These are phyloP conservation scores for Penicillium glabrum DNA, from an alignment of 2,329 filamentous ascomycete genomes.

Conservation along the genomic window DNA sequence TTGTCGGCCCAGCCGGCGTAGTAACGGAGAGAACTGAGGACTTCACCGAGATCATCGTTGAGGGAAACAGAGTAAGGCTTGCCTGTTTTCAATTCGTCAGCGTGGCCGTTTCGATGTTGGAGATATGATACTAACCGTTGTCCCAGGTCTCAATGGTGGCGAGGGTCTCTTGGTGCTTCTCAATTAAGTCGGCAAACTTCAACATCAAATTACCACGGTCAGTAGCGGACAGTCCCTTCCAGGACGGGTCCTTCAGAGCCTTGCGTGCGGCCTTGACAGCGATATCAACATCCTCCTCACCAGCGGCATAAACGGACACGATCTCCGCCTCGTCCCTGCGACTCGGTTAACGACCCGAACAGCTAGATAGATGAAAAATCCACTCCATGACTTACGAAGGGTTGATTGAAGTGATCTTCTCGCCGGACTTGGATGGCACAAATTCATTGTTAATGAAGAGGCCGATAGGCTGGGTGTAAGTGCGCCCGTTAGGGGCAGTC, in stretches of 20 bases:
- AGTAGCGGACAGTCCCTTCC: conserved; percentile 43
- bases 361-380: no score
- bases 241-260: conserved; percentile 36
- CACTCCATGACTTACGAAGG: conserved; percentile 50
- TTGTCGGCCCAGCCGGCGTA: conserved; percentile 92
- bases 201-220: conserved; percentile 67
- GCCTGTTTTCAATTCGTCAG: conserved; percentile 18
- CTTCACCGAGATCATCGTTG: conserved; percentile 69
- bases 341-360: conserved; percentile 9
- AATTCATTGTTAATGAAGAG: conserved; percentile 84
- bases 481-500: conserved; percentile 72
- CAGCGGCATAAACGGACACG: conserved; percentile 64
- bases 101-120: neutral
- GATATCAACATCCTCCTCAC: conserved; percentile 33
- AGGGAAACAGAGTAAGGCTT: conserved; percentile 45
- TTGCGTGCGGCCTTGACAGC: conserved; percentile 36
- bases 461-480: conserved; percentile 71
- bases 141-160: conserved; percentile 75
- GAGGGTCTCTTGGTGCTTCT: conserved; percentile 61
- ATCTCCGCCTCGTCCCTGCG: conserved; percentile 66
- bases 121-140: conserved; percentile 61
- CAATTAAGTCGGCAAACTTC: conserved; percentile 69
- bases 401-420: conserved; percentile 67
- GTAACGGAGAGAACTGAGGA: conserved; percentile 74
- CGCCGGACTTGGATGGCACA: conserved; percentile 63